Percentiles rank a stretch among this genome's conserved stretches.
phyloP scores from a whole-genome alignment of 495 filamentous ascomycete species.

The Penicillium steckii region DNA sequence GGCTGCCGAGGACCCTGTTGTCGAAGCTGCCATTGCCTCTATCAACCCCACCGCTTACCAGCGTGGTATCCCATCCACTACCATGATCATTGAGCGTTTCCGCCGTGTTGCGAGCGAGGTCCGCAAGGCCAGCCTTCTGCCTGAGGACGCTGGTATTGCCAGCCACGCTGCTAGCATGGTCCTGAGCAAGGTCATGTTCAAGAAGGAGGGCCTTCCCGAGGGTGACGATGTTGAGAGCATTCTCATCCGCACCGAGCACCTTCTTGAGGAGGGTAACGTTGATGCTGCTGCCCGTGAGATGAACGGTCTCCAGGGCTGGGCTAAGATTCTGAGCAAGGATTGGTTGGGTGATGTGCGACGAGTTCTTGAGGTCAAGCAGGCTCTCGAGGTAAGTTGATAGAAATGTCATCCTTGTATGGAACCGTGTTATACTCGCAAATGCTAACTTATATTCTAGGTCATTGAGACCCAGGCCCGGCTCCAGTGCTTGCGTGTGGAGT shows the following conservation, averaged over 20 bases:
- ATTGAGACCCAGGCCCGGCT: conserved; percentile 51
- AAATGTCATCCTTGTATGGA: not conserved
- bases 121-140: conserved; percentile 86
- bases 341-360: conserved; percentile 87
- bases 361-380: conserved; percentile 92
- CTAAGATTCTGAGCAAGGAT: conserved; percentile 86
- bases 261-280: conserved; percentile 86
- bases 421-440: not conserved
- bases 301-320: conserved; percentile 89
- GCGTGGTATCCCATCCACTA: conserved; percentile 76
- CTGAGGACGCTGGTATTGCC: conserved; percentile 89
- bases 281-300: conserved; percentile 92
- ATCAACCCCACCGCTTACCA: conserved; percentile 95
- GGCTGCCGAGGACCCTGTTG: conserved; percentile 74
- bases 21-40: conserved; percentile 86
- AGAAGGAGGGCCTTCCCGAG: conserved; percentile 80
- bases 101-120: conserved; percentile 91
- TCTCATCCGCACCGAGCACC: conserved; percentile 79
- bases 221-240: conserved; percentile 96
- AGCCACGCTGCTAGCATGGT: conserved; percentile 86
- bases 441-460: conserved; percentile 28
- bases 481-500: conserved; percentile 51
- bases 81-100: conserved; percentile 92
- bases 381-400: conserved; percentile 72
- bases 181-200: conserved; percentile 89